Evolutionary conservation across 305 asterid species (phyloP).

Genomic region (Euphrasia arctica): DNA sequence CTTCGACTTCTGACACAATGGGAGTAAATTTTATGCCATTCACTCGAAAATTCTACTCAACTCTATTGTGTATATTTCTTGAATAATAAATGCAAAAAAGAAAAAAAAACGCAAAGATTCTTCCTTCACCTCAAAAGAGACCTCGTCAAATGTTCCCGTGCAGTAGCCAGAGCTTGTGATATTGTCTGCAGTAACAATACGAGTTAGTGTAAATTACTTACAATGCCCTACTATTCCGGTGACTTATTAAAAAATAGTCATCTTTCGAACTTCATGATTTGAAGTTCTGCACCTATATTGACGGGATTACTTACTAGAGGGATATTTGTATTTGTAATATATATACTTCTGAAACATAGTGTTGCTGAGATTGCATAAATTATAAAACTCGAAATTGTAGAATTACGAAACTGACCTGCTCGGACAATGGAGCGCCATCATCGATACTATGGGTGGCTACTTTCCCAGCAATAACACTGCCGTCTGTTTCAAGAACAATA

Average conservation of each 20-base stretch:
- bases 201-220: not conserved
- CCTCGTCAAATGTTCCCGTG: slow-evolving; percentile 37
- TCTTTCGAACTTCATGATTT: not conserved
- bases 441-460: slow-evolving; percentile 74
- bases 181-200: slow-evolving; percentile 26
- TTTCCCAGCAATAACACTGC: slow-evolving; percentile 78
- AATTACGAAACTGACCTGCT: slow-evolving; percentile 53
- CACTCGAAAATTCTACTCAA: too few relatives aligned
- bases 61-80: too few relatives aligned
- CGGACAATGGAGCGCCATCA: slow-evolving; percentile 81
- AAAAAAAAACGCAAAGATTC: not conserved
- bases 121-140: slow-evolving; percentile 29
- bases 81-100: too few relatives aligned
- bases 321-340: not conserved
- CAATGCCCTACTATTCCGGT: not conserved
- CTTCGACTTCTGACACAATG: too few relatives aligned
- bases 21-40: too few relatives aligned
- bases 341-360: not conserved
- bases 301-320: not conserved
- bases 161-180: slow-evolving; percentile 35
- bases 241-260: not conserved
- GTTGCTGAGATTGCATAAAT: not conserved
- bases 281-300: not conserved
- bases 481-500: slow-evolving; percentile 93
- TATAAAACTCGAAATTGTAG: not conserved